Percentiles rank a stretch among this genome's conserved stretches.
Conservation (phyloP, 2,329 filamentous ascomycete species). For the Botrytis hyacinthi region DNA sequence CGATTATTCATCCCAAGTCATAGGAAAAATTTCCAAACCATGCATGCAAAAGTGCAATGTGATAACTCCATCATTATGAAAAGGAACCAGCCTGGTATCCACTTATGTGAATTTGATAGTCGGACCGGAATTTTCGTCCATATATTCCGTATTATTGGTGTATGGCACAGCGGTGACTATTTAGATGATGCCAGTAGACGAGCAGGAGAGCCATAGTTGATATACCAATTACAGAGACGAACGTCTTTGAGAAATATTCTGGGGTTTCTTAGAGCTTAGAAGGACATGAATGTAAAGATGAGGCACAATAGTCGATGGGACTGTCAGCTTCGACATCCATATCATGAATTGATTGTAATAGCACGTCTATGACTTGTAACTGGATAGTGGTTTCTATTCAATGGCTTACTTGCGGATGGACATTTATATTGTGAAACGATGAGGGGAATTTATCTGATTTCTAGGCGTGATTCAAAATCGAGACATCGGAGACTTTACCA, state of each 20-base stretch:
- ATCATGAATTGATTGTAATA: too few species aligned
- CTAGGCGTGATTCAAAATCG: too few species aligned
- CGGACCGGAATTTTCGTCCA: background rate
- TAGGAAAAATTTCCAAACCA: background rate
- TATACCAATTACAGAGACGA: fast-evolving
- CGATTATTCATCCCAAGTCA: fast-evolving
- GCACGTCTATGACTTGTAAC: too few species aligned
- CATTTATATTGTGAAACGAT: too few species aligned
- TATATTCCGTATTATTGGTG: background rate
- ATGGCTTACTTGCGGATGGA: too few species aligned
- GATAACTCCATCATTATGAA: background rate
- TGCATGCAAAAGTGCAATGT: background rate
- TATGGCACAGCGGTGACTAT: background rate
- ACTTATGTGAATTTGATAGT: background rate
- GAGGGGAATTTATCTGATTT: too few species aligned
- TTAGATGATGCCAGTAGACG: too few species aligned
- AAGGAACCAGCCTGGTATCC: background rate
- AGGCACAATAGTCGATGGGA: too few species aligned
- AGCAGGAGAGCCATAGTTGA: too few species aligned
- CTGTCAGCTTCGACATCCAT: too few species aligned
- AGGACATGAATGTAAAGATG: background rate
- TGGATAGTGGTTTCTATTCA: too few species aligned
- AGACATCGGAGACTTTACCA: too few species aligned
- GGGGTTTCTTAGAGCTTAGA: background rate
- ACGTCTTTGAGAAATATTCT: background rate